A percentile compares a stretch with the other conserved stretches of the same genome.
These are phyloP conservation scores for Hericium erinaceus DNA, from an alignment of 768 basidiomycete species.

Conservation along the genomic window DNA sequence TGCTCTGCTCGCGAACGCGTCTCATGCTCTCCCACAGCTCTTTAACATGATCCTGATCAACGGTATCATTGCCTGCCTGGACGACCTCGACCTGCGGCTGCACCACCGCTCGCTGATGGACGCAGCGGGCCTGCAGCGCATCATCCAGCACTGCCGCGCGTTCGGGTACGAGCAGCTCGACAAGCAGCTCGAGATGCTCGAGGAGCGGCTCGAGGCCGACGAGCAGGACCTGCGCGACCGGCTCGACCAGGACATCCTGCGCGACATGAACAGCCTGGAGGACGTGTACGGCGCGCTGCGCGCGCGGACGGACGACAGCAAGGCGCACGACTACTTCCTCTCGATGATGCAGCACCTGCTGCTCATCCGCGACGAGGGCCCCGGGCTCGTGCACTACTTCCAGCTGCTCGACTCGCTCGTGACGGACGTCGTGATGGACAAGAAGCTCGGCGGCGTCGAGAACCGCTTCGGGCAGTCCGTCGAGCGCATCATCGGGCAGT, in stretches of 20 bases:
- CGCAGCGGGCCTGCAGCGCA: slow-evolving; percentile 66
- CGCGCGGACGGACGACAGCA: slow-evolving; percentile 66
- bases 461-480: slow-evolving; percentile 84
- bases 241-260: slow-evolving; percentile 66
- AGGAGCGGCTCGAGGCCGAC: slow-evolving; percentile 60
- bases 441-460: slow-evolving; percentile 78
- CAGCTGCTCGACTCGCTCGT: slow-evolving; percentile 86
- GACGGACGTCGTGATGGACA: slow-evolving; percentile 86
- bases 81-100: slow-evolving; percentile 77
- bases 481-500: slow-evolving; percentile 76
- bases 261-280: slow-evolving; percentile 68
- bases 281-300: slow-evolving; percentile 83
- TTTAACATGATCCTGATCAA: slow-evolving; percentile 68
- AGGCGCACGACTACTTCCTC: slow-evolving; percentile 76
- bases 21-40: slow-evolving; percentile 30
- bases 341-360: slow-evolving; percentile 93
- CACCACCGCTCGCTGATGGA: slow-evolving; percentile 90
- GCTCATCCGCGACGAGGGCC: slow-evolving; percentile 83
- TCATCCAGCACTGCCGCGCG: slow-evolving; percentile 58
- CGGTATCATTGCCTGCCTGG: slow-evolving; percentile 50
- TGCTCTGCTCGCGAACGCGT: background rate
- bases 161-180: slow-evolving; percentile 61
- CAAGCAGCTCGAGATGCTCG: slow-evolving; percentile 53
- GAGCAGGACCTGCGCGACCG: slow-evolving; percentile 63
- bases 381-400: slow-evolving; percentile 78